A percentile compares a stretch with the other conserved stretches of the same genome.
These are phyloP conservation scores for Huntiella decipiens DNA, from an alignment of 2,329 filamentous ascomycete genomes.

Conservation along the genomic window DNA sequence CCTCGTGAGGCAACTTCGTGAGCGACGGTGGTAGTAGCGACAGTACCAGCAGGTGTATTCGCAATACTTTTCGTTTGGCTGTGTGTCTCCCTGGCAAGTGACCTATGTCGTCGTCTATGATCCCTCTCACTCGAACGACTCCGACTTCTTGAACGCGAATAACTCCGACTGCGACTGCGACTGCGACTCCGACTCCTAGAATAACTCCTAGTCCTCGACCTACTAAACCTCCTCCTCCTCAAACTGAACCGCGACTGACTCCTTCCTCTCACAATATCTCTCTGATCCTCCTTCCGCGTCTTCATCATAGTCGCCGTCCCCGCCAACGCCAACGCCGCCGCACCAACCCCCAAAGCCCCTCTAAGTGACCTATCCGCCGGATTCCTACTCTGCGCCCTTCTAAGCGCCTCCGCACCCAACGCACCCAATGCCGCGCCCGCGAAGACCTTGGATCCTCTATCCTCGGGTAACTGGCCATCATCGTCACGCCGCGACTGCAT, in stretches of 20 bases:
- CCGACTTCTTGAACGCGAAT: neutral
- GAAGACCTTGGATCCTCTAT: slow-evolving; percentile 38
- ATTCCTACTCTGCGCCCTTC: slow-evolving; percentile 41
- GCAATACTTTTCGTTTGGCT: slow-evolving; percentile 37
- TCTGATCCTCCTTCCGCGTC: slow-evolving; percentile 38
- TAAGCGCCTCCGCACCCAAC: slow-evolving; percentile 40
- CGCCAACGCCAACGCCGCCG: slow-evolving; percentile 42
- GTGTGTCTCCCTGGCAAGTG: slow-evolving; percentile 19
- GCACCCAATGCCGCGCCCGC: slow-evolving; percentile 44
- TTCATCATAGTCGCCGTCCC: slow-evolving; percentile 48
- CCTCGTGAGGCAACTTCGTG: slow-evolving; percentile 35
- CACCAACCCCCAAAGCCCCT: slow-evolving; percentile 42
- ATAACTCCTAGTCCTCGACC: no score
- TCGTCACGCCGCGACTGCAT: slow-evolving; percentile 34
- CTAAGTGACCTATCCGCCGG: slow-evolving; percentile 29
- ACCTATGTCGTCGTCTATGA: neutral
- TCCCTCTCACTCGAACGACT: neutral
- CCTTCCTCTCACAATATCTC: slow-evolving; percentile 28
- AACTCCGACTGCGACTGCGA: neutral
- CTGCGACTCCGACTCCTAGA: neutral
- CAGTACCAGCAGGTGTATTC: slow-evolving; percentile 31
- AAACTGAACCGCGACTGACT: slow-evolving; percentile 30
- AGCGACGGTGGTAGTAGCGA: slow-evolving; percentile 38
- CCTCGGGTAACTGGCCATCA: slow-evolving; percentile 29
- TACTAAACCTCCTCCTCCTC: neutral